Evolutionary conservation across 1,139 yeast species (phyloP).

Genomic region (Scheffersomyces insectosa): DNA sequence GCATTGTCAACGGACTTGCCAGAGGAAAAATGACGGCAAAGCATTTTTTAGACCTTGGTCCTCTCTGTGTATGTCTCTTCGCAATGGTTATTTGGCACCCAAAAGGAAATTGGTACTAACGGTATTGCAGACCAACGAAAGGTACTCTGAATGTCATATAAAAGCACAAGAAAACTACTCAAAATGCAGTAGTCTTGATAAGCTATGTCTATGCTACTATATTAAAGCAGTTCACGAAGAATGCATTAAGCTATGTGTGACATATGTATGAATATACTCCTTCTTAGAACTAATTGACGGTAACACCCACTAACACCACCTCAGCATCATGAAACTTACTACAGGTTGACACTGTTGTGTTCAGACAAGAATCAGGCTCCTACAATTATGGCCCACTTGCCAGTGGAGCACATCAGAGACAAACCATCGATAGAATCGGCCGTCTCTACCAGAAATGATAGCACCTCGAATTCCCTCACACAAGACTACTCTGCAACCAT

Average conservation of each 20-base stretch:
- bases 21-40: not conserved
- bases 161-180: conserved; percentile 5
- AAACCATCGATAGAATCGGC: too few species aligned
- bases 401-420: too few species aligned
- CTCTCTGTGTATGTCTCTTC: conserved; percentile 11
- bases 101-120: too few species aligned
- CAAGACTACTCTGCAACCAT: too few species aligned
- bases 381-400: too few species aligned
- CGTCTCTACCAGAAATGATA: too few species aligned
- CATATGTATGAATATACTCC: conserved; percentile 7
- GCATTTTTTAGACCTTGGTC: conserved; percentile 9
- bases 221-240: conserved; percentile 7
- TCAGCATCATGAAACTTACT: conserved; percentile 13
- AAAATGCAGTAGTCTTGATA: conserved; percentile 6
- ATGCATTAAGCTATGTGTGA: conserved; percentile 10
- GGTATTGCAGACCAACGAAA: conserved; percentile 3
- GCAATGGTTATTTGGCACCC: too few species aligned
- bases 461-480: too few species aligned
- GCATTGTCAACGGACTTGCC: too few species aligned
- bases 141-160: conserved; percentile 9
- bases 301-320: conserved; percentile 2
- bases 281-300: not conserved
- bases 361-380: too few species aligned
- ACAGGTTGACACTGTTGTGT: conserved; percentile 5
- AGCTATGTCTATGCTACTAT: conserved; percentile 10